phyloP scores from a whole-genome alignment of 257 asterid species.

The Striga asiatica region DNA sequence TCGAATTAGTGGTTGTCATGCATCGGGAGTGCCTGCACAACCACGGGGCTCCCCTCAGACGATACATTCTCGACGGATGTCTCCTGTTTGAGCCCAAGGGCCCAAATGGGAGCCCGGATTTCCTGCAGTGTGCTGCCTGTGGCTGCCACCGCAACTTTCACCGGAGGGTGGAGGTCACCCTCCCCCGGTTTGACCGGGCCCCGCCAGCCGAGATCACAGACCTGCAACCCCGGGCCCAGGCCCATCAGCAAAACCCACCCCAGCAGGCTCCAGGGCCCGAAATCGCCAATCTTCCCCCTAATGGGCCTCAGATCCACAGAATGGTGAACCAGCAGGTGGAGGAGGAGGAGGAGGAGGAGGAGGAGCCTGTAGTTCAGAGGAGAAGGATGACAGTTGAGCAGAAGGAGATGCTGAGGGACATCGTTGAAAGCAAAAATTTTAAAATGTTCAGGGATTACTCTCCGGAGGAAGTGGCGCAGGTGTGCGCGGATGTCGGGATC shows the following conservation, averaged over 20 bases:
- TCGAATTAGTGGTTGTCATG: too few relatives aligned
- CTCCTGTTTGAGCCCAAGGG: neutral
- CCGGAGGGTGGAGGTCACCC: neutral
- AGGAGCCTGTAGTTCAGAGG: neutral
- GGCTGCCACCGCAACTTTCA: neutral
- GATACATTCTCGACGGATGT: neutral
- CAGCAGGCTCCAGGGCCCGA: neutral
- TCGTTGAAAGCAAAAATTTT: constrained; percentile 5
- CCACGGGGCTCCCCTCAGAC: neutral
- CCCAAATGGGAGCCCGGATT: neutral
- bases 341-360: too few relatives aligned
- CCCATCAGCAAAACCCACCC: too few relatives aligned
- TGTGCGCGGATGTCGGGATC: constrained; percentile 5
- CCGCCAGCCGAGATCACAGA: too few relatives aligned
- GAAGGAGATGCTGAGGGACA: neutral
- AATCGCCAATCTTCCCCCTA: too few relatives aligned
- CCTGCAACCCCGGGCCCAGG: neutral
- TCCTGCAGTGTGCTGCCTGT: too few relatives aligned
- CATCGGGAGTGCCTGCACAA: neutral
- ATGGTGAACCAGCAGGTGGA: too few relatives aligned
- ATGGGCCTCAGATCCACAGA: too few relatives aligned
- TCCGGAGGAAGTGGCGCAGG: neutral
- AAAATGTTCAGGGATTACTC: constrained; percentile 11
- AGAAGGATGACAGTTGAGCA: neutral
- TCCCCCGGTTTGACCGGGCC: neutral